Evolutionary conservation across 768 basidiomycete species (phyloP).

Genomic region (Auriscalpium orientale): DNA sequence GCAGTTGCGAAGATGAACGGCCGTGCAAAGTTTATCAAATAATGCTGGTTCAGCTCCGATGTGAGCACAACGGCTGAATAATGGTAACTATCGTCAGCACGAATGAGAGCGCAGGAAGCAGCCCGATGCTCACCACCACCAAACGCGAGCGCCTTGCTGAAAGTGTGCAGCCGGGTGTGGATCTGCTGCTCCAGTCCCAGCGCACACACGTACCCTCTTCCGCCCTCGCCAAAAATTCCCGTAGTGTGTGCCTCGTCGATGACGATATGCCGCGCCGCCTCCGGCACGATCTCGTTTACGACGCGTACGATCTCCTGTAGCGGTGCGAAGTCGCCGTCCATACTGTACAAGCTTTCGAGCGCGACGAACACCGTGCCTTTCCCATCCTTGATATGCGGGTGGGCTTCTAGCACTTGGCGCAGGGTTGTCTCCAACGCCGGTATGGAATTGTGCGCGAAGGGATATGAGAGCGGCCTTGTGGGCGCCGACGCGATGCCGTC

Average conservation of each 20-base stretch:
- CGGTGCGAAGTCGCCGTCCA: conserved; percentile 52
- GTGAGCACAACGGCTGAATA: conserved; percentile 10
- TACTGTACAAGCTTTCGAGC: conserved; percentile 50
- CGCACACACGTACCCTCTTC: conserved; percentile 35
- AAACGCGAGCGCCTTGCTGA: conserved; percentile 35
- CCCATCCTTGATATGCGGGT: conserved; percentile 18
- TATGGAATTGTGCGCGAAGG: conserved; percentile 42
- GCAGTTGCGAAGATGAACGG: conserved; percentile 12
- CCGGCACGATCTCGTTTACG: conserved; percentile 30
- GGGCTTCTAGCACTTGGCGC: conserved; percentile 18
- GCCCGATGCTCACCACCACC: conserved; percentile 12
- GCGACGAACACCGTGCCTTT: conserved; percentile 36
- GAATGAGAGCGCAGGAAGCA: too few relatives aligned
- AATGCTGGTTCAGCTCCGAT: conserved; percentile 3
- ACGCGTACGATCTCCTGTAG: conserved; percentile 33
- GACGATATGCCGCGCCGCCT: conserved; percentile 34
- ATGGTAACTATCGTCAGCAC: too few relatives aligned
- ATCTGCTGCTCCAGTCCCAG: conserved; percentile 37
- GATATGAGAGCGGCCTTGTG: conserved; percentile 16
- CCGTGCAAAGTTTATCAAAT: conserved; percentile 6
- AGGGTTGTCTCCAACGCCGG: conserved; percentile 26
- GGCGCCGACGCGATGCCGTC: conserved; percentile 41
- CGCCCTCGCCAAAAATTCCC: conserved; percentile 39
- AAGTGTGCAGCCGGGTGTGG: conserved; percentile 42
- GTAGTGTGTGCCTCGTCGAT: conserved; percentile 56